These are phyloP conservation scores for Stagonosporopsis cucurbitacearum DNA, from an alignment of 2,329 filamentous ascomycete genomes.

Conservation along the genomic window DNA sequence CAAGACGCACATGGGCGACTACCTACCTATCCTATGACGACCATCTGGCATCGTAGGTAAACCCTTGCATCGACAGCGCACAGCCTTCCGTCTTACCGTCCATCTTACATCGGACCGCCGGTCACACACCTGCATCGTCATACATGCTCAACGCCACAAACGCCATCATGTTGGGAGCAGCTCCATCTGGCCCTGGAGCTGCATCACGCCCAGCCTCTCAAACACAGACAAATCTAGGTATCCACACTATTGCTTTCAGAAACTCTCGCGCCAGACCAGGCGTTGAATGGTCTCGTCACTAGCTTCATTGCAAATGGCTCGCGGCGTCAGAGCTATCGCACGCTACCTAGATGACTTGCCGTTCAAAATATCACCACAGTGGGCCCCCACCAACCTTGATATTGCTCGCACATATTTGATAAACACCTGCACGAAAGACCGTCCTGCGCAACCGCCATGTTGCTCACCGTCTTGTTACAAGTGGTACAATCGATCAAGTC, in stretches of 20 bases:
- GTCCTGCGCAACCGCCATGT: constrained; percentile 13
- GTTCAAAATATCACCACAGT: neutral
- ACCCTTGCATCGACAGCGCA: constrained; percentile 21
- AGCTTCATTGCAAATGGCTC: constrained; percentile 18
- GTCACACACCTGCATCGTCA: constrained; percentile 31
- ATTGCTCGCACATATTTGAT: neutral
- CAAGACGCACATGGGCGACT: constrained; percentile 7
- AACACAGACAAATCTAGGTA: constrained; percentile 11
- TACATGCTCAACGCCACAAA: constrained; percentile 37
- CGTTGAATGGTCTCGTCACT: constrained; percentile 16
- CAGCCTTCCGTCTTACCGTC: constrained; percentile 18
- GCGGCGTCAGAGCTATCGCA: constrained; percentile 5
- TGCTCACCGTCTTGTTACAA: constrained; percentile 10
- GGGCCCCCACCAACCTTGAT: neutral
- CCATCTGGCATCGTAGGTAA: constrained; percentile 6
- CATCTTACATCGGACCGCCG: constrained; percentile 11
- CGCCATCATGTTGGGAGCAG: constrained; percentile 38
- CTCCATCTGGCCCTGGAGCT: constrained; percentile 28
- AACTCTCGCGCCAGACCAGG: constrained; percentile 20
- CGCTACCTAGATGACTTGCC: constrained; percentile 5
- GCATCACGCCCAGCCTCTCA: constrained; percentile 24
- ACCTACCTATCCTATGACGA: constrained; percentile 16
- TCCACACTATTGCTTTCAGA: constrained; percentile 24
- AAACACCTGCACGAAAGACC: neutral
- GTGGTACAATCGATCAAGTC: constrained; percentile 17